Evolutionary conservation across 345 rosid genomes (phyloP).

Genomic region (Salix dunnii): DNA sequence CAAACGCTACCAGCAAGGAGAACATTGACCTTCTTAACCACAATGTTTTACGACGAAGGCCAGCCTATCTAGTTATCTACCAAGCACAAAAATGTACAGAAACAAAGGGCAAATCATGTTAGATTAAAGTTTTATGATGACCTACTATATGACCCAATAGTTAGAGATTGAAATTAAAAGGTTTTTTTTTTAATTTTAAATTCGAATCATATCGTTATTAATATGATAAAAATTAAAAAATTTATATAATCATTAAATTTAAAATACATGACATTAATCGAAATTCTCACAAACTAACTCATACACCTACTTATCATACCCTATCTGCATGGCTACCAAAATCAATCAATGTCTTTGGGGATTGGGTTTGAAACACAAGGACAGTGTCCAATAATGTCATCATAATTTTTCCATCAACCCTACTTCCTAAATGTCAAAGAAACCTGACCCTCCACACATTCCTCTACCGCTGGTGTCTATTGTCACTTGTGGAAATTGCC

Average conservation of each 20-base stretch:
- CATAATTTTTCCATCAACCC: not conserved
- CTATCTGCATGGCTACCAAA: constrained; percentile 18
- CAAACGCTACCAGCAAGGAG: not conserved
- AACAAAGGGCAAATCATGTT: constrained; percentile 22
- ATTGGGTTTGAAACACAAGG: not conserved
- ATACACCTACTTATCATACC: no score
- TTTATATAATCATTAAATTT: no score
- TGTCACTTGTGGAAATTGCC: constrained; percentile 10
- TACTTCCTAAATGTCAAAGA: not conserved
- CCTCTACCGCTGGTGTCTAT: not conserved
- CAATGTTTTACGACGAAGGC: constrained; percentile 15
- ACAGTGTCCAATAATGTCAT: not conserved
- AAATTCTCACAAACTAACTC: no score
- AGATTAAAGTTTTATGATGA: no score
- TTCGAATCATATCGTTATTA: no score
- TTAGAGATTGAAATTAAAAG: no score
- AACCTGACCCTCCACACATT: not conserved
- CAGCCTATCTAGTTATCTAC: constrained; percentile 21
- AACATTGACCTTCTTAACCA: not conserved
- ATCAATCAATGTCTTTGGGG: constrained; percentile 14
- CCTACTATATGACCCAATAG: no score
- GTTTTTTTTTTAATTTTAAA: no score
- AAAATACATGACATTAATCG: no score
- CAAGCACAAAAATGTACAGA: constrained; percentile 4
- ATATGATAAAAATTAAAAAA: rapidly evolving